Base-by-base conservation (phyloP, 139 green algal genomes). In the Chlorella sp. region DNA sequence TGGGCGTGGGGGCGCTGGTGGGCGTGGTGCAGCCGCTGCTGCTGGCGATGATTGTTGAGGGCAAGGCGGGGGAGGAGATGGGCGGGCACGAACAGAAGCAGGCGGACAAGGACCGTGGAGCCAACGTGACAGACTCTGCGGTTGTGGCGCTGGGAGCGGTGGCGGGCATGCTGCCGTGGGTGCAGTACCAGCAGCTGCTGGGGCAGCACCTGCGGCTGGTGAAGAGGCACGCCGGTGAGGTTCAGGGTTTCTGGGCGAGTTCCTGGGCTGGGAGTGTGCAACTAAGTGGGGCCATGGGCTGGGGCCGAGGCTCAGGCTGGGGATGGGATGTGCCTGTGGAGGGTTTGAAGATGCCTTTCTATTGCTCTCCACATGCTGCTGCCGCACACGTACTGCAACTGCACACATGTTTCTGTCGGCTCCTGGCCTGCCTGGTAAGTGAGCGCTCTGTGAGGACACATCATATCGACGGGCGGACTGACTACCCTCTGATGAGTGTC, bases 111-210 rank as follows among this genome's bases (percentile, higher is more conserved):
- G 94, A 95, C 85, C 86, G 92, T 0, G 95, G 95, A 30, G 93
- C 94, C 48, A 95, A 95, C 60, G 94, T 98, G 40, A 93, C 92
- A 2, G 95, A 97, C 61, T 91, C 93, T 0, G 96, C 96, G 0
- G 88, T 97, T 19, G 92, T 93, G 2, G 93, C 97, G 81, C 93
- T 98, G 30, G 90, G 73, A 26, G 76, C 83, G 53, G 86, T 96
- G 61, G 95, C 94, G 0, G 39, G 32, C 19, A 53, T 53, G 24
- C 94, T 98, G 92, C 86, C 91, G 1, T 98, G 96, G 96, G 83
- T 91, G 57, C 94, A 97, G 84, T 97, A 97, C 92, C 87, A 94
- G 73, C 92, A 96, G 76, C 91, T 98, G 83, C 93, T 98, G 34
- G 88, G 77, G 61, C 88, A 89, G 57, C 91, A 92, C 64, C 87